Evolutionary conservation across 352 stramenopile genomes (phyloP).

Genomic region (Hyphochytrium catenoides): DNA sequence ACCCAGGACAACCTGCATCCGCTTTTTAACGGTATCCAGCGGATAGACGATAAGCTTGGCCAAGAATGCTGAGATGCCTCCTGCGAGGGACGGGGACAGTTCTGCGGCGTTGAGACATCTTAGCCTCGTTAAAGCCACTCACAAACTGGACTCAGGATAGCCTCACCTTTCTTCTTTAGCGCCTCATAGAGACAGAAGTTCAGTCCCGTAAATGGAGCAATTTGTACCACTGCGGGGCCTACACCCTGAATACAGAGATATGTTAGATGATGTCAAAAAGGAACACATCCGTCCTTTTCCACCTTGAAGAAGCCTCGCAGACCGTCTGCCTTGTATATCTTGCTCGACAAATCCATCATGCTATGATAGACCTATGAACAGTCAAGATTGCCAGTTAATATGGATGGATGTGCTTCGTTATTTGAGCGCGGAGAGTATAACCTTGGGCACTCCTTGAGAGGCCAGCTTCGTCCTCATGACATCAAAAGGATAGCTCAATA

Average conservation of each 20-base stretch:
- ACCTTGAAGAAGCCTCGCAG: constrained; percentile 27
- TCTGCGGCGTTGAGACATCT: too few species aligned
- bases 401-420: constrained; percentile 7
- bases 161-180: constrained; percentile 20
- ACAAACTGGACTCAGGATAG: too few species aligned
- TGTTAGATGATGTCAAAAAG: neutral
- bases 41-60: constrained; percentile 81
- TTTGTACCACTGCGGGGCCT: constrained; percentile 59
- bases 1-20: constrained; percentile 82
- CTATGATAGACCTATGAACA: constrained; percentile 5
- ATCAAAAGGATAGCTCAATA: constrained; percentile 81
- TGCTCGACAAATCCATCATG: constrained; percentile 2
- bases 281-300: neutral
- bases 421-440: constrained; percentile 26
- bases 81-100: too few species aligned
- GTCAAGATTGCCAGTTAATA: constrained; percentile 2
- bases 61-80: constrained; percentile 56
- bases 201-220: constrained; percentile 84
- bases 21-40: constrained; percentile 86
- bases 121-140: too few species aligned
- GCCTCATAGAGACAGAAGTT: constrained; percentile 77
- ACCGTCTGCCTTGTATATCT: constrained; percentile 9
- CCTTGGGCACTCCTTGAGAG: constrained; percentile 54
- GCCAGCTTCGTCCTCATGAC: constrained; percentile 79
- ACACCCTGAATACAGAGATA: constrained; percentile 28